Percentiles rank a stretch among this genome's conserved stretches.
phyloP scores from a whole-genome alignment of 495 filamentous ascomycete genomes.

The Elaphomyces granulatus region DNA sequence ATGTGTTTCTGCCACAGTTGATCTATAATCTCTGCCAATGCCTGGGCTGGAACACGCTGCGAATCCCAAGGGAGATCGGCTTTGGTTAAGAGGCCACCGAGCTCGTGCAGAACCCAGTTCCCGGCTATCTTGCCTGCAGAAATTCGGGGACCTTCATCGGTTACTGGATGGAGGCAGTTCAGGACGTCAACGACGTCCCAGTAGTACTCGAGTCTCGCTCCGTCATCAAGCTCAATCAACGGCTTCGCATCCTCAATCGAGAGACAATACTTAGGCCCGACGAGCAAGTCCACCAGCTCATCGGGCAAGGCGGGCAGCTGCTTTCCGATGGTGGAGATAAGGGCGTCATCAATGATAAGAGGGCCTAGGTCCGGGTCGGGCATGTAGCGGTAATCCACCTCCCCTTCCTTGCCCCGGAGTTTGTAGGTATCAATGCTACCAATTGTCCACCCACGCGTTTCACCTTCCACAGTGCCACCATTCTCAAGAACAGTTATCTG shows the following conservation, averaged over 20 bases:
- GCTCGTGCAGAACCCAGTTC: slow-evolving; percentile 73
- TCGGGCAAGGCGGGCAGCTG: slow-evolving; percentile 59
- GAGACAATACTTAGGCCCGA: slow-evolving; percentile 41
- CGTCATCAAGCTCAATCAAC: slow-evolving; percentile 61
- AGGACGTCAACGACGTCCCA: slow-evolving; percentile 53
- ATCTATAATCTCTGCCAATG: slow-evolving; percentile 53
- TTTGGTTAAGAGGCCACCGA: slow-evolving; percentile 58
- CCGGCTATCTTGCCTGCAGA: slow-evolving; percentile 32
- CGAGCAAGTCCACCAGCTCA: slow-evolving; percentile 44
- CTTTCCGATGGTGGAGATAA: slow-evolving; percentile 45
- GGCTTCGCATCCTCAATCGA: slow-evolving; percentile 79
- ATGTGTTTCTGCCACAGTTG: slow-evolving; percentile 51
- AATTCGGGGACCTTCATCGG: slow-evolving; percentile 2
- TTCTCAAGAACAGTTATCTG: slow-evolving; percentile 71
- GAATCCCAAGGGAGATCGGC: slow-evolving; percentile 37
- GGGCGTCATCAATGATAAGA: slow-evolving; percentile 54
- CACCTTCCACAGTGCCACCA: slow-evolving; percentile 65
- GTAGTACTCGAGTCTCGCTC: slow-evolving; percentile 70
- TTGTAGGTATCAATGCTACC: slow-evolving; percentile 58
- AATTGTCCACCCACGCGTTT: slow-evolving; percentile 88
- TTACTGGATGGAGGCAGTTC: slow-evolving; percentile 20
- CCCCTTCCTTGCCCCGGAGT: slow-evolving; percentile 85
- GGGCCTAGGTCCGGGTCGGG: slow-evolving; percentile 86
- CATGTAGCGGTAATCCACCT: slow-evolving; percentile 98
- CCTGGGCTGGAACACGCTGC: slow-evolving; percentile 39